Base-by-base conservation (phyloP, 495 filamentous ascomycete genomes). In the Hapsidospora chrysogenum region DNA sequence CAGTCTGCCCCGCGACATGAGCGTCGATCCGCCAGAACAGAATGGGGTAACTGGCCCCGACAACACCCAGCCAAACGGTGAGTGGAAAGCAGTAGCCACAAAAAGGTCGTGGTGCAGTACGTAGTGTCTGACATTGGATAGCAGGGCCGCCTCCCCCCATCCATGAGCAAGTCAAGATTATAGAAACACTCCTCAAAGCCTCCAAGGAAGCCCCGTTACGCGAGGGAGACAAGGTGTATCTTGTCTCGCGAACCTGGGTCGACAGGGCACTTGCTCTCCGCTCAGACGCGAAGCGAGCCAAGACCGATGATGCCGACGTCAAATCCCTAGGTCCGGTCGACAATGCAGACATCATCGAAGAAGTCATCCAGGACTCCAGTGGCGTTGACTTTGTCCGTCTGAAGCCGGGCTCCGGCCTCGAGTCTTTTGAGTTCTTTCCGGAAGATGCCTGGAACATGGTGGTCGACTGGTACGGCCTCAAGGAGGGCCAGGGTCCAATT, bases 231-330 rank as follows among this genome's bases (percentile, higher is more conserved):
- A 68, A 73, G 41, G 81, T 74, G 19, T 93, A 77, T 45, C 59
- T 92, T 9, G 66, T 97, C 11, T 89, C 87, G 5, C 68, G 61
- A 14, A 54, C 63, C 33, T 97, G 89, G 89, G 62, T 96, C 17
- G 64, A 64, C 28, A 67, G 74, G 23, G 83, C 95, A 2, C 59
- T 78, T 39, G 66, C 78, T 9, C 68, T 83, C 37, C 33, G 33
- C 17, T 33, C 31, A 7, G n/a, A n/a, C n/a, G n/a, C n/a, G n/a
- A n/a, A n/a, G n/a, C n/a, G n/a, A n/a, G 72, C 74, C 28, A 60
- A 66, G 3, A 40, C 55, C 20, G 74, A 80, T 38, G 72, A 67
- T 9, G 14, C 33, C 13, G 33, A 36, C n/a, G 13, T 17, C 11
- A 26, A 6, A 11, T 62, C 74, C 9, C 66, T 89, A 22, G 85